phyloP scores from a whole-genome alignment of 2,329 filamentous ascomycete species.

The Massarina eburnea region DNA sequence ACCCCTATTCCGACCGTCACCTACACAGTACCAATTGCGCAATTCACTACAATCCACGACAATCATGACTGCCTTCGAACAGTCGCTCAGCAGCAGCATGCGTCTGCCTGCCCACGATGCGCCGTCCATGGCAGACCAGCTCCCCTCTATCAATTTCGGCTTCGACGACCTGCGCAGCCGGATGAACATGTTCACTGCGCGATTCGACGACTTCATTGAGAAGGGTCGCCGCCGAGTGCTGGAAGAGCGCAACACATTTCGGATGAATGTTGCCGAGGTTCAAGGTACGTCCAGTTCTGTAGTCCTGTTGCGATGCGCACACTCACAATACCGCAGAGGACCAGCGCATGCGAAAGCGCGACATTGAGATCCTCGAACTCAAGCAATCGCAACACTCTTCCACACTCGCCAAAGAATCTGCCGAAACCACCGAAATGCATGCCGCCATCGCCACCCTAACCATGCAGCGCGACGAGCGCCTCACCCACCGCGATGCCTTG shows the following conservation, averaged over 20 bases:
- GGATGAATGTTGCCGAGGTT: slow-evolving; percentile 83
- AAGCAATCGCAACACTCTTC: slow-evolving; percentile 72
- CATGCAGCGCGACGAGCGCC: slow-evolving; percentile 57
- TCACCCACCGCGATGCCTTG: slow-evolving; percentile 57
- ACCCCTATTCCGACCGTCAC: neutral
- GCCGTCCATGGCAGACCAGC: slow-evolving; percentile 71
- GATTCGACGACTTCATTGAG: slow-evolving; percentile 93
- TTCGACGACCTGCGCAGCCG: slow-evolving; percentile 94
- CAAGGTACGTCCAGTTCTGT: slow-evolving; percentile 64
- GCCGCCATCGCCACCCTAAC: slow-evolving; percentile 59
- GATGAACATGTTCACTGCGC: slow-evolving; percentile 88
- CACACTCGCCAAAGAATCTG: slow-evolving; percentile 73
- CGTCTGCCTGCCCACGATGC: slow-evolving; percentile 60
- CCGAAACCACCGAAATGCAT: slow-evolving; percentile 69
- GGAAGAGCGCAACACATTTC: slow-evolving; percentile 92
- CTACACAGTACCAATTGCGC: neutral
- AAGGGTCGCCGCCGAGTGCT: slow-evolving; percentile 84
- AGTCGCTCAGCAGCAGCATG: slow-evolving; percentile 67
- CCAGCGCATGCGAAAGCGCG: slow-evolving; percentile 83
- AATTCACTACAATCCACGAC: slow-evolving; percentile 32
- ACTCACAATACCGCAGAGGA: slow-evolving; percentile 72
- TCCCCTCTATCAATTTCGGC: slow-evolving; percentile 91
- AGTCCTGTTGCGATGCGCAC: neutral
- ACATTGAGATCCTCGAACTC: slow-evolving; percentile 78
- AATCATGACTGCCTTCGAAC: slow-evolving; percentile 67